These are phyloP conservation scores for Euphorbia lathyris DNA, from an alignment of 345 rosid genomes.

Conservation along the genomic window DNA sequence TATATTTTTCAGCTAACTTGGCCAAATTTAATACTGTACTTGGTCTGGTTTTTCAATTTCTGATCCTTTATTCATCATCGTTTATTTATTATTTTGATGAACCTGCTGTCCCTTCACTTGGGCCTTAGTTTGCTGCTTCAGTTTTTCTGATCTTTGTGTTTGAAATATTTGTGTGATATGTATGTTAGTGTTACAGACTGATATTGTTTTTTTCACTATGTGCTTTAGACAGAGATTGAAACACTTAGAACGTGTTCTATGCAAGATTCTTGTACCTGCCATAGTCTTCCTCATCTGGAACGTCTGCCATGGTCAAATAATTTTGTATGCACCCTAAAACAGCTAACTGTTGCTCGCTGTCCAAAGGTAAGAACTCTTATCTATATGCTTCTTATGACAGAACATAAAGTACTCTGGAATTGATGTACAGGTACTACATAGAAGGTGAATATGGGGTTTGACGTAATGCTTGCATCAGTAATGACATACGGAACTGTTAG, in stretches of 20 bases:
- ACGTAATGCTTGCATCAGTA: too few species aligned
- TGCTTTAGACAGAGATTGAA: conserved; percentile 46
- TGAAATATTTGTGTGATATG: background rate
- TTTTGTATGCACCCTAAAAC: conserved; percentile 51
- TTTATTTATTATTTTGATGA: background rate
- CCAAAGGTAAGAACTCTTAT: conserved; percentile 54
- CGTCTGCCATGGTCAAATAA: conserved; percentile 72
- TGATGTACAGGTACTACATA: too few species aligned
- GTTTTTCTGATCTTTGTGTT: background rate
- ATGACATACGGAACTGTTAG: background rate
- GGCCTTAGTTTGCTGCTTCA: background rate
- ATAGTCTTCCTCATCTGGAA: conserved; percentile 35
- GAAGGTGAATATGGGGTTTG: too few species aligned
- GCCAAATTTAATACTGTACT: background rate
- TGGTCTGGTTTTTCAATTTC: background rate
- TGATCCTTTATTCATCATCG: background rate
- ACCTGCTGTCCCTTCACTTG: background rate
- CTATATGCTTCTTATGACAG: conserved; percentile 4
- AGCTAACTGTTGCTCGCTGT: conserved; percentile 55
- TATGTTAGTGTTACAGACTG: background rate
- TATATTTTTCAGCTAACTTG: background rate
- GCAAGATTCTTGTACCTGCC: conserved; percentile 65
- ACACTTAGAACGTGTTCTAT: conserved; percentile 49
- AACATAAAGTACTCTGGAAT: background rate
- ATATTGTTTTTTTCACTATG: conserved; percentile 11